phyloP scores from a whole-genome alignment of 495 filamentous ascomycete genomes.

The Arthonia radiata region DNA sequence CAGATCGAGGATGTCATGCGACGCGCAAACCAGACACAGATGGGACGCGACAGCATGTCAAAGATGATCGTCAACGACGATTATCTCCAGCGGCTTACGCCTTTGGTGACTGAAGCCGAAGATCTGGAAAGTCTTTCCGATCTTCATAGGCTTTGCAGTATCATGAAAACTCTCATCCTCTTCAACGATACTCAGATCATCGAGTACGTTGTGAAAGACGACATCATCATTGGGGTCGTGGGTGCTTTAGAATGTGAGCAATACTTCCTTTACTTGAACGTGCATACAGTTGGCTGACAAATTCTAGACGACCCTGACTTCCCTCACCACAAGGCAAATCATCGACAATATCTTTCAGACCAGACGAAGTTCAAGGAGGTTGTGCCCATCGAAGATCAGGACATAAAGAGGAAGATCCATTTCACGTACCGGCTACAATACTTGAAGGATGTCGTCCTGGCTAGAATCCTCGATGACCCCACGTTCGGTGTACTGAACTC shows the following conservation, averaged over 20 bases:
- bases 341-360: slow-evolving; percentile 75
- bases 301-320: slow-evolving; percentile 76
- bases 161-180: slow-evolving; percentile 88
- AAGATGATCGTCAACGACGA: slow-evolving; percentile 67
- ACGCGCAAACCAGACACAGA: slow-evolving; percentile 40
- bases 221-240: slow-evolving; percentile 73
- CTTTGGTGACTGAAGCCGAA: slow-evolving; percentile 64
- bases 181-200: slow-evolving; percentile 89
- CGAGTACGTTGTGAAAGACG: slow-evolving; percentile 75
- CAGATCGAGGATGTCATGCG: slow-evolving; percentile 71
- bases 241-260: slow-evolving; percentile 73
- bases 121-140: slow-evolving; percentile 69
- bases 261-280: slow-evolving; percentile 3
- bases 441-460: slow-evolving; percentile 93
- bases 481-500: slow-evolving; percentile 96
- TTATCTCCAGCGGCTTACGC: slow-evolving; percentile 72
- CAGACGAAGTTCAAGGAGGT: slow-evolving; percentile 88
- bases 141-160: slow-evolving; percentile 79
- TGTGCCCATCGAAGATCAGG: slow-evolving; percentile 59
- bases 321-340: slow-evolving; percentile 94
- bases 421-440: slow-evolving; percentile 90
- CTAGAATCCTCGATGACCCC: slow-evolving; percentile 86
- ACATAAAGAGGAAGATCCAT: slow-evolving; percentile 75
- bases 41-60: slow-evolving; percentile 65
- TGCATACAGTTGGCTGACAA: slow-evolving; percentile 1